Conservation (phyloP, 2,329 filamentous ascomycete genomes). For the Grosmannia serpens region DNA sequence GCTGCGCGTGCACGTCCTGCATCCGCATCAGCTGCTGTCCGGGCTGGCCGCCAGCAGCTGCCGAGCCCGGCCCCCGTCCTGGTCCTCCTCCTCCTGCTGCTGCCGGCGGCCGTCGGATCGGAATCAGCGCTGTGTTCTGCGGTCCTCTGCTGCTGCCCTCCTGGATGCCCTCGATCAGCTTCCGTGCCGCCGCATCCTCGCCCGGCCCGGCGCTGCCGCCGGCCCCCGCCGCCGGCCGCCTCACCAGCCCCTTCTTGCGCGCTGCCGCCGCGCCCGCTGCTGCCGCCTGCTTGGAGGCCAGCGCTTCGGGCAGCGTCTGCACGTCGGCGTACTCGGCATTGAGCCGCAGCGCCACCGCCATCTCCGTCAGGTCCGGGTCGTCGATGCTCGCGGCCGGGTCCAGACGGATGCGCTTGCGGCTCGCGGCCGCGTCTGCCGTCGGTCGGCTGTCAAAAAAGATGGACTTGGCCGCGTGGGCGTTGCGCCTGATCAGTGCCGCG, state of each 20-base stretch:
- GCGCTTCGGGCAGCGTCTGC: constrained; percentile 61
- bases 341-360: constrained; percentile 45
- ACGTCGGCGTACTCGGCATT: constrained; percentile 68
- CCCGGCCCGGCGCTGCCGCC: constrained; percentile 16
- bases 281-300: constrained; percentile 69
- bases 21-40: constrained; percentile 24
- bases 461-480: constrained; percentile 27
- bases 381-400: constrained; percentile 21
- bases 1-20: constrained; percentile 23
- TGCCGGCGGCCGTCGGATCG: constrained; percentile 16
- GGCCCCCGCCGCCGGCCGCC: constrained; percentile 30
- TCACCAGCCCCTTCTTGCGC: constrained; percentile 34
- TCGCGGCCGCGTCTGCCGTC: not conserved
- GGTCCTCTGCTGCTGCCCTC: constrained; percentile 22
- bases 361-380: constrained; percentile 27
- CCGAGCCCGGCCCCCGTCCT: not conserved
- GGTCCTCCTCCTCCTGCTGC: not conserved
- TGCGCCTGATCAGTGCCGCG: constrained; percentile 26
- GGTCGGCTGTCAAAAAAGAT: constrained; percentile 22
- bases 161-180: constrained; percentile 55
- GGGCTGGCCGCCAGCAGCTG: constrained; percentile 17
- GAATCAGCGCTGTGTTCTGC: constrained; percentile 26
- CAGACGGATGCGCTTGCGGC: constrained; percentile 22
- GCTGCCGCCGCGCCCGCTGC: constrained; percentile 41
- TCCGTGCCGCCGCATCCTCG: constrained; percentile 39